A percentile compares a stretch with the other conserved stretches of the same genome.
phyloP scores from a whole-genome alignment of 75 land plant genomes.

The Picea sitchensis region DNA sequence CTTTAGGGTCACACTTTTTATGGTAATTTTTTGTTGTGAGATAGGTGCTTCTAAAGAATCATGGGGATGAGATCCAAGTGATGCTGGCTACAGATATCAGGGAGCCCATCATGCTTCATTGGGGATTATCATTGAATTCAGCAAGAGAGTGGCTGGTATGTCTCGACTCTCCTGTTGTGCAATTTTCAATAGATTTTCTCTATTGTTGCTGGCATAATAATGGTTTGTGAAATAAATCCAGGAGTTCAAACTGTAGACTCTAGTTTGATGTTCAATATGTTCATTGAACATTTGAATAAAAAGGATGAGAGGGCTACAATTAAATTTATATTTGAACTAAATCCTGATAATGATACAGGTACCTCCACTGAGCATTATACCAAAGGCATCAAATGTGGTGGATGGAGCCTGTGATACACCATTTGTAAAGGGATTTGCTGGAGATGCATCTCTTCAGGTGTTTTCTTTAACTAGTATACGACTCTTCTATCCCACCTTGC shows the following conservation, averaged over 20 bases:
- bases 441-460: constrained; percentile 50
- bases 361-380: constrained; percentile 45
- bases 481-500: neutral
- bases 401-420: constrained; percentile 52
- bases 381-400: constrained; percentile 31
- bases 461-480: neutral
- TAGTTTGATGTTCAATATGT: neutral
- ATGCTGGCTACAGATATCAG: constrained; percentile 35
- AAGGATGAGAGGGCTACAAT: neutral
- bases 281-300: neutral
- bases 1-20: neutral
- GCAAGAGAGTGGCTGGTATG: constrained; percentile 55
- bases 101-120: constrained; percentile 50
- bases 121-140: constrained; percentile 49
- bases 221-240: neutral
- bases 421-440: constrained; percentile 39
- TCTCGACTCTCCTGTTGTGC: neutral
- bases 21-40: neutral
- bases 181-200: neutral
- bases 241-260: neutral
- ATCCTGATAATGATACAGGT: constrained; percentile 20
- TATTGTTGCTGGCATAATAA: neutral
- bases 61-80: constrained; percentile 23
- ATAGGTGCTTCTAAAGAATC: constrained; percentile 6
- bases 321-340: neutral